Evolutionary conservation across 257 asterid species (phyloP).

Genomic region (Solanum chiquidenum): DNA sequence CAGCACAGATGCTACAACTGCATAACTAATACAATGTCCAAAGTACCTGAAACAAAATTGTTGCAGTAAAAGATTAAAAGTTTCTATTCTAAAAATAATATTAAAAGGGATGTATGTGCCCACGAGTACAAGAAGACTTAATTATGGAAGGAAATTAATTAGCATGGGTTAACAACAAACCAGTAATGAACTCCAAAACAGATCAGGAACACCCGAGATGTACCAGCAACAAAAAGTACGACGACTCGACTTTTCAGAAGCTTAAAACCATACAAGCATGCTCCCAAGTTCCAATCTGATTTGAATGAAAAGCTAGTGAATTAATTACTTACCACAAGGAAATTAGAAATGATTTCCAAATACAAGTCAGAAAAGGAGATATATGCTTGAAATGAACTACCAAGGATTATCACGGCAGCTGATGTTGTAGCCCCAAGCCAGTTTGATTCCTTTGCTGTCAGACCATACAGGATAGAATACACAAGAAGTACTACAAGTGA

Average conservation of each 20-base stretch:
- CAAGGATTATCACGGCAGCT: constrained; percentile 89
- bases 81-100: not conserved
- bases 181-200: constrained; percentile 98
- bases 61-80: not conserved
- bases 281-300: constrained; percentile 97
- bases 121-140: not conserved
- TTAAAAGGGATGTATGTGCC: not conserved
- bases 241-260: constrained; percentile 86
- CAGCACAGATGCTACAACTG: constrained; percentile 91
- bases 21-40: constrained; percentile 97
- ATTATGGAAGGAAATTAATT: not conserved
- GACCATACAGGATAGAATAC: constrained; percentile 89
- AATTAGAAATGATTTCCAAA: not conserved
- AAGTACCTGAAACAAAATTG: constrained; percentile 50
- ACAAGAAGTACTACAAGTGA: constrained; percentile 81
- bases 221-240: constrained; percentile 89
- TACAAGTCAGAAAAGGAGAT: not conserved
- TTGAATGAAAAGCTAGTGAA: constrained; percentile 1
- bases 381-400: constrained; percentile 28
- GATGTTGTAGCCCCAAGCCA: constrained; percentile 99
- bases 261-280: constrained; percentile 92
- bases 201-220: constrained; percentile 83
- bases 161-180: constrained; percentile 29
- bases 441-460: constrained; percentile 94
- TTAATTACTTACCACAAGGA: not conserved